Percentiles rank a stretch among this genome's conserved stretches.
Evolutionary conservation across 352 stramenopile genomes (phyloP).

Genomic region (Pythium monospermum): DNA sequence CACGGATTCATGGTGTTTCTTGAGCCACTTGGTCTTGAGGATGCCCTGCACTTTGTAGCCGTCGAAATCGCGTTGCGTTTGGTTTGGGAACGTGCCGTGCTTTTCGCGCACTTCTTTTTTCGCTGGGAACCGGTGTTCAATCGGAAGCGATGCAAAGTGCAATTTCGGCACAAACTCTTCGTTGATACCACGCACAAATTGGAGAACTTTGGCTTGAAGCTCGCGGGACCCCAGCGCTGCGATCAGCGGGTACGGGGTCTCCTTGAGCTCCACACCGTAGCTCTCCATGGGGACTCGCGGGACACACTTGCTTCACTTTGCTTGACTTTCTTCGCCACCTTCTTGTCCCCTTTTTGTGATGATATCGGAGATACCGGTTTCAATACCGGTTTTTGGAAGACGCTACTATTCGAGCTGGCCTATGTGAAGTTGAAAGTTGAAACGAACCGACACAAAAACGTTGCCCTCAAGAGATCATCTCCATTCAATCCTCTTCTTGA

Average conservation of each 20-base stretch:
- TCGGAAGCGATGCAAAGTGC: constrained; percentile 62
- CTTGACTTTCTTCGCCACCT: too few species aligned
- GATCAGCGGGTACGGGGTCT: constrained; percentile 84
- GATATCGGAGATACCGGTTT: background rate
- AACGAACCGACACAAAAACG: too few species aligned
- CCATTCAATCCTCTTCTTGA: too few species aligned
- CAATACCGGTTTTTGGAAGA: constrained; percentile 2
- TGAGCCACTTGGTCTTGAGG: constrained; percentile 78
- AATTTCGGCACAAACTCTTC: constrained; percentile 82
- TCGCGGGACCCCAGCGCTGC: constrained; percentile 70
- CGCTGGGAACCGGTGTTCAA: constrained; percentile 67
- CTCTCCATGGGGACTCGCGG: constrained; percentile 59
- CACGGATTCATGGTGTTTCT: constrained; percentile 83
- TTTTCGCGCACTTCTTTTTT: constrained; percentile 87
- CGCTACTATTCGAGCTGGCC: constrained; percentile 7
- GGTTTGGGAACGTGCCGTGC: constrained; percentile 77
- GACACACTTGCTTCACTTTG: background rate
- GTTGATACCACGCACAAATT: constrained; percentile 62
- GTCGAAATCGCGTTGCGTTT: constrained; percentile 82
- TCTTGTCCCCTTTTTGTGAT: background rate
- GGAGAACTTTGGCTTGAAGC: constrained; percentile 69
- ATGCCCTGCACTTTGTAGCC: constrained; percentile 62
- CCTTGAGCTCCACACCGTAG: constrained; percentile 78
- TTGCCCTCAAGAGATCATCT: too few species aligned
- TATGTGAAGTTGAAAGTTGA: constrained; percentile 18